phyloP scores from a whole-genome alignment of 306 rosid species.

The Oxytropis ochrocephala region DNA sequence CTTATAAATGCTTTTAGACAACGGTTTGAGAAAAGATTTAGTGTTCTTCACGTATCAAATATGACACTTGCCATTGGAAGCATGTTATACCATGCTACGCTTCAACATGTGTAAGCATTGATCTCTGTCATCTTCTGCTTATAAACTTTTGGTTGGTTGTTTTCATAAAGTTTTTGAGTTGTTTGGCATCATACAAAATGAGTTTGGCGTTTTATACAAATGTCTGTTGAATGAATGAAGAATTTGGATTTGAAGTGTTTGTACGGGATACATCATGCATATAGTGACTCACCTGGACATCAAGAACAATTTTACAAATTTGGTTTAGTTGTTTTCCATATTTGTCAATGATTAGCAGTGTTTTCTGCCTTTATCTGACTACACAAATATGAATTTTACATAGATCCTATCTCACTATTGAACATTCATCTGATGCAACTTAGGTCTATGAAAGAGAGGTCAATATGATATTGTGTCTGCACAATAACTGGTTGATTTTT shows the following conservation, averaged over 20 bases:
- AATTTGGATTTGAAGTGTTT: background rate
- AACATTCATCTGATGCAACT: background rate
- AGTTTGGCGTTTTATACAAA: background rate
- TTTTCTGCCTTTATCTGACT: background rate
- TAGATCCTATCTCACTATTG: too few species aligned
- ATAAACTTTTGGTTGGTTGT: background rate
- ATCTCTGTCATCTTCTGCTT: constrained; percentile 1
- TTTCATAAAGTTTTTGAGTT: background rate
- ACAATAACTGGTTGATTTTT: background rate
- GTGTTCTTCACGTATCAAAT: constrained; percentile 81
- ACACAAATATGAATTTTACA: background rate
- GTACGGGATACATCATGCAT: background rate
- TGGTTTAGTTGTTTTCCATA: background rate
- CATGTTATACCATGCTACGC: constrained; percentile 87
- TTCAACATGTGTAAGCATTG: constrained; percentile 68
- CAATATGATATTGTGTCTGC: background rate
- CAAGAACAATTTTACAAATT: background rate
- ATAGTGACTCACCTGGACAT: background rate
- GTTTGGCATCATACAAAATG: background rate
- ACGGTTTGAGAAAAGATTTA: constrained; percentile 93
- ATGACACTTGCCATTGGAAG: constrained; percentile 87
- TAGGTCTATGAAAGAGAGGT: background rate
- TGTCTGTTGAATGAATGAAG: background rate
- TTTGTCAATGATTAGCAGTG: background rate
- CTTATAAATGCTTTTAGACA: constrained; percentile 73